These are phyloP conservation scores for Apophysomyces elegans DNA, from an alignment of 371 early-diverging fungal species.

Conservation along the genomic window DNA sequence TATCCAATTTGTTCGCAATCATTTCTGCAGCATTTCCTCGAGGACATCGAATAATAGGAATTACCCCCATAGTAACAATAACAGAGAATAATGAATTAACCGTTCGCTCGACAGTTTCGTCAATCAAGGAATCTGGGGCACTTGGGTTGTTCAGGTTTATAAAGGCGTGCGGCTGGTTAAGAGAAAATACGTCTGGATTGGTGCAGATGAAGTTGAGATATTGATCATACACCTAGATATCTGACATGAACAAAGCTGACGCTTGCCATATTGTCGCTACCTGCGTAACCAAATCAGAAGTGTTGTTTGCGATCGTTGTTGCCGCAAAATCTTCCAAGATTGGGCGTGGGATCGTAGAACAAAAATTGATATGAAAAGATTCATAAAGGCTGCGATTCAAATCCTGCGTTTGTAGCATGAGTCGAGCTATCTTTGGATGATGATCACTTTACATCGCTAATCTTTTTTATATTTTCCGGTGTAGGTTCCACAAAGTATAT, in stretches of 20 bases:
- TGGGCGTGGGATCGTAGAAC: conserved; percentile 84
- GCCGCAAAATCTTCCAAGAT: conserved; percentile 95
- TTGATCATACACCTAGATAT: conserved; percentile 89
- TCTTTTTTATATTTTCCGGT: conserved; percentile 77
- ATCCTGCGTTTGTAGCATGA: conserved; percentile 63
- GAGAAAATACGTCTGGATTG: conserved; percentile 94
- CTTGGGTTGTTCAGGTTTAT: conserved; percentile 78
- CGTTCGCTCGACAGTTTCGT: conserved; percentile 75
- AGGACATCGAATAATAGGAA: conserved; percentile 92
- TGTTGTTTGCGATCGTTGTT: conserved; percentile 71
- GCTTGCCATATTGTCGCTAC: conserved; percentile 27
- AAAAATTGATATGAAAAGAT: conserved; percentile 95
- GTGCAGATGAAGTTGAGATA: conserved; percentile 93
- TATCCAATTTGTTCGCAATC: conserved; percentile 88
- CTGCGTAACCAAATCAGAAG: conserved; percentile 79
- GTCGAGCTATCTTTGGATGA: background rate
- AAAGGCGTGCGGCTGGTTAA: conserved; percentile 86
- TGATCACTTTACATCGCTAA: conserved; percentile 69
- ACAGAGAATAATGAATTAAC: conserved; percentile 89
- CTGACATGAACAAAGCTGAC: no score
- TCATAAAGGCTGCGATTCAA: conserved; percentile 91
- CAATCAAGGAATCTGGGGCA: conserved; percentile 81
- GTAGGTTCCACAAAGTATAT: conserved; percentile 97
- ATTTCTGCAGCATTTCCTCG: conserved; percentile 94
- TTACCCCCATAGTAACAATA: conserved; percentile 86